Percentiles rank a stretch among this genome's conserved stretches.
These are phyloP conservation scores for Pythium myriotylum DNA, from an alignment of 352 stramenopile genomes.

Conservation along the genomic window DNA sequence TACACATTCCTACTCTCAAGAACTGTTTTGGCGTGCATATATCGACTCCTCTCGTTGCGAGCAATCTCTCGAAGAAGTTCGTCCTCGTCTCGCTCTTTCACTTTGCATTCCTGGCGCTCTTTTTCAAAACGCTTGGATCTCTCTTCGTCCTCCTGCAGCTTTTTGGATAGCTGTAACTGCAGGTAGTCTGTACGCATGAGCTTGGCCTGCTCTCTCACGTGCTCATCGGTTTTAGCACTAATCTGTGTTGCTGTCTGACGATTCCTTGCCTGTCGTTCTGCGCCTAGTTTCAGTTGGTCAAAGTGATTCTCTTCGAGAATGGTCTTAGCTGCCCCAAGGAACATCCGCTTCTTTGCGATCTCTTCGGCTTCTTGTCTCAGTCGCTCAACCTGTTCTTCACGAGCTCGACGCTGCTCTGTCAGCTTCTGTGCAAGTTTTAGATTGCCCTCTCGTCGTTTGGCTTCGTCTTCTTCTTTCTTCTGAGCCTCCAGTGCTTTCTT, in stretches of 20 bases:
- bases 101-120: conserved; percentile 40
- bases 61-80: conserved; percentile 61
- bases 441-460: conserved; percentile 57
- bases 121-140: conserved; percentile 34
- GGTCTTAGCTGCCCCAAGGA: conserved; percentile 85
- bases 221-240: conserved; percentile 47
- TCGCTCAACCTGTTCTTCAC: conserved; percentile 49
- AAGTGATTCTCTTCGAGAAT: conserved; percentile 85
- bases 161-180: conserved; percentile 15
- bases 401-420: conserved; percentile 48
- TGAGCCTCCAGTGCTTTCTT: conserved; percentile 58
- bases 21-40: conserved; percentile 53
- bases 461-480: conserved; percentile 65
- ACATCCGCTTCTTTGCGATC: conserved; percentile 76
- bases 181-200: conserved; percentile 47
- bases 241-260: conserved; percentile 55
- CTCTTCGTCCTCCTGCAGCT: conserved; percentile 31
- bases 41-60: conserved; percentile 63
- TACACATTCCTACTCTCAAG: conserved; percentile 71
- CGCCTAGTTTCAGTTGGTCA: conserved; percentile 55
- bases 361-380: conserved; percentile 64
- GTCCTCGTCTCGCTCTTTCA: conserved; percentile 53
- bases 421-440: conserved; percentile 79
- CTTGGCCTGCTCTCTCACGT: conserved; percentile 39
- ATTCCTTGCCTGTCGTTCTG: conserved; percentile 54